Conservation (phyloP, 2,329 filamentous ascomycete species). For the Sphaerulina populicola region DNA sequence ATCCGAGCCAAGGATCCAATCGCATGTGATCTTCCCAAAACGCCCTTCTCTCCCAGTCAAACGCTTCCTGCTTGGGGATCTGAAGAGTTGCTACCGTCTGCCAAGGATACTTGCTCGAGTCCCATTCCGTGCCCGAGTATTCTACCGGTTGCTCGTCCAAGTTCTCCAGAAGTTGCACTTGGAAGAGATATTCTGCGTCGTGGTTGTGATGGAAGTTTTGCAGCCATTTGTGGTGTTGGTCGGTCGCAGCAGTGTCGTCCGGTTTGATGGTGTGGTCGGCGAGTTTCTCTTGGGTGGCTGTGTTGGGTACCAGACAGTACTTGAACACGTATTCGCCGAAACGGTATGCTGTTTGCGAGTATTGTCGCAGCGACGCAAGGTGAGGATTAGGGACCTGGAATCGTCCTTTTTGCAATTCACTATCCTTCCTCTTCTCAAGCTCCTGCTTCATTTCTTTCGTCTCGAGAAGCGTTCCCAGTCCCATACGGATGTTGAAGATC, state of each 20-base stretch:
- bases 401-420: constrained; percentile 35
- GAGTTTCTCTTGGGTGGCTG: constrained; percentile 36
- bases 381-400: constrained; percentile 37
- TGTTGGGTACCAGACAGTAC: constrained; percentile 40
- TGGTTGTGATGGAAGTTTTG: constrained; percentile 35
- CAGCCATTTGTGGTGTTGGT: constrained; percentile 37
- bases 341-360: constrained; percentile 44
- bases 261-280: constrained; percentile 35
- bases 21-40: constrained; percentile 42
- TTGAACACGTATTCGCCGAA: constrained; percentile 44
- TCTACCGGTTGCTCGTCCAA: constrained; percentile 42
- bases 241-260: constrained; percentile 28
- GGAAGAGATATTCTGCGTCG: constrained; percentile 40
- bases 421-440: constrained; percentile 35
- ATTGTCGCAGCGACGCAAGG: constrained; percentile 35
- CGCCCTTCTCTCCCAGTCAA: constrained; percentile 34
- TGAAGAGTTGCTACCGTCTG: constrained; percentile 39
- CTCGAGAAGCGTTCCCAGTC: constrained; percentile 29
- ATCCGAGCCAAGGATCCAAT: constrained; percentile 39
- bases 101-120: constrained; percentile 42
- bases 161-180: constrained; percentile 43
- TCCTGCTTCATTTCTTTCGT: constrained; percentile 37
- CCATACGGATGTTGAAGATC: constrained; percentile 38
- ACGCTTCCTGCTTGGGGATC: constrained; percentile 38
- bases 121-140: constrained; percentile 40